Conservation (phyloP, 805 yeast species). For the Yamadazyma nakazawae region DNA sequence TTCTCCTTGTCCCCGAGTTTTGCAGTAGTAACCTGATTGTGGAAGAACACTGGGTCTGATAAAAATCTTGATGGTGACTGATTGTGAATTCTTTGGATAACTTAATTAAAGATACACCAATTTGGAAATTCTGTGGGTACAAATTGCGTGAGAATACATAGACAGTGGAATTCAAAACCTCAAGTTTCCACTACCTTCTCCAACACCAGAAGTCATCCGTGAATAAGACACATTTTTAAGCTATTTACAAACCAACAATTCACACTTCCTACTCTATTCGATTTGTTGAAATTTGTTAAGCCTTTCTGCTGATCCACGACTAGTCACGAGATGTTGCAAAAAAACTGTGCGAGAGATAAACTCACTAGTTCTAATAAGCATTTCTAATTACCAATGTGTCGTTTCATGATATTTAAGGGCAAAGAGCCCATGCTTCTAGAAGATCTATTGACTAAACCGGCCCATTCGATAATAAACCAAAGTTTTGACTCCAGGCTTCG, state of each 20-base stretch:
- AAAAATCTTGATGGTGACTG: no score
- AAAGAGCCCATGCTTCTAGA: constrained; percentile 83
- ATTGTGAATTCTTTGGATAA: no score
- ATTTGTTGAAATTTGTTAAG: neutral
- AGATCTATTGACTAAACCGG: constrained; percentile 87
- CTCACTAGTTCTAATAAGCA: neutral
- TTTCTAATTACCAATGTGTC: constrained; percentile 59
- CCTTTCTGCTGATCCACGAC: neutral
- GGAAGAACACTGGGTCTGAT: constrained; percentile 23
- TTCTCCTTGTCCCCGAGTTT: constrained; percentile 57
- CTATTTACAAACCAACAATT: no score
- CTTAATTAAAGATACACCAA: no score
- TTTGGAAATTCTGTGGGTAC: no score
- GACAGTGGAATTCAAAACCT: constrained; percentile 23
- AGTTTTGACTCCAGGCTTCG: constrained; percentile 88
- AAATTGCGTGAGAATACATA: no score
- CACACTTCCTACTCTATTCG: neutral
- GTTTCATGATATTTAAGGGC: constrained; percentile 89
- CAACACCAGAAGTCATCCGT: no score
- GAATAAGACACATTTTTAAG: no score
- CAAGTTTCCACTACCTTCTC: constrained; percentile 11
- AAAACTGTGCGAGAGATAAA: neutral
- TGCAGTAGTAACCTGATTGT: constrained; percentile 52
- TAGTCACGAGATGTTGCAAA: neutral
- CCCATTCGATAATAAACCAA: constrained; percentile 95